Base-by-base conservation (phyloP, 192 early-diverging fungal genomes). In the Phycomyces blakesleeanus region DNA sequence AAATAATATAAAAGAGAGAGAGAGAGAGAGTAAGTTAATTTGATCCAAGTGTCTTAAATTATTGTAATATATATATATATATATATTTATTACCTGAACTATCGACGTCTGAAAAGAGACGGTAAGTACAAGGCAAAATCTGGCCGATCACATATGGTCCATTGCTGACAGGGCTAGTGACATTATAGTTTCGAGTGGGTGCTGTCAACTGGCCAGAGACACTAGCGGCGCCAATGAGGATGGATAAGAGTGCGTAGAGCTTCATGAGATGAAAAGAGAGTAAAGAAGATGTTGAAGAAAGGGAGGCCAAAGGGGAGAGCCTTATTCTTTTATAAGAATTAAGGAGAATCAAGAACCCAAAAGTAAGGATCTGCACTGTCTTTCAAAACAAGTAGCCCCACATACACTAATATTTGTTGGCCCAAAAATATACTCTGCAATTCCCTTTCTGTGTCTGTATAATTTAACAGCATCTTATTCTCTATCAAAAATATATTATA, bases 191-290 rank as follows among this genome's bases (percentile, higher is more conserved):
- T 49, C 55, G 29, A 10, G 51, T 50, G 25, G 66, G 42, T 27
- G 66, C 38, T 34, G 66, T 64, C 12, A 74, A 21, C 44, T 68
- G 66, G 42, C 66, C 72, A 55, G 65, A 42, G n/a, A 63, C 71
- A 26, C 15, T 29, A 38, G 27, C 42, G 25, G 44, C 25, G 42
- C 21, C 54, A 7, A 51, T 24, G 2, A 26, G 14, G 0, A 69
- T 15, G 25, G 55, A 26, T 22, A 42, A 24, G 47, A 51, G 22
- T 57, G 52, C 44, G 37, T 25, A 8, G 34, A 61, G 57, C 27
- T 60, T 74, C 41, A 58, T 57, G 34, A 47, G 15, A 37, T 18
- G 15, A 24, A 62, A 61, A 52, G 37, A 52, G 51, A 29, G 26
- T 51, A 49, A 49, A 52, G 60, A 52, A 29, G 37, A 62, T 29